Conservation (phyloP, 108 stramenopile species). For the Nitzschia sp. region DNA sequence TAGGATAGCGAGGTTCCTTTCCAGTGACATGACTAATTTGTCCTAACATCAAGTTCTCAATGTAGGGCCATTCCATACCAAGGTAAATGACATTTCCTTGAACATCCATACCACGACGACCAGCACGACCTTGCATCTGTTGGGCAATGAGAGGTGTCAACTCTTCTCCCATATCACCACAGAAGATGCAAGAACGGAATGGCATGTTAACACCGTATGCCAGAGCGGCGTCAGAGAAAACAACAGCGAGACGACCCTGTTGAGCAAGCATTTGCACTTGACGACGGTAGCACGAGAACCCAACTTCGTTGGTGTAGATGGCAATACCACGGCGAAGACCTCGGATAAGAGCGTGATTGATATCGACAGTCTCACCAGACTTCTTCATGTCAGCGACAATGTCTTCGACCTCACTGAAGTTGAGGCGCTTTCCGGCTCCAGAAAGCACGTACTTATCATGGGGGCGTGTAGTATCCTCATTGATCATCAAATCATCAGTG, state of each 20-base stretch:
- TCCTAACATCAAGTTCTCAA: slow-evolving; percentile 98
- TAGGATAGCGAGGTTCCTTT: slow-evolving; percentile 93
- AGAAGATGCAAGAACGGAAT: slow-evolving; percentile 97
- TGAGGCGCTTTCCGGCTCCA: slow-evolving; percentile 86
- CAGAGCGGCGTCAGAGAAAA: slow-evolving; percentile 96
- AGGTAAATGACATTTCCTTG: slow-evolving; percentile 98
- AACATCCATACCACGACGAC: slow-evolving; percentile 98
- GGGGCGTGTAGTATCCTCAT: slow-evolving; percentile 93
- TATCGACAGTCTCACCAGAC: slow-evolving; percentile 83
- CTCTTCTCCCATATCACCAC: slow-evolving; percentile 91
- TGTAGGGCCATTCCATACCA: slow-evolving; percentile 94
- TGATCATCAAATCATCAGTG: slow-evolving; percentile 75
- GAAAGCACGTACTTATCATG: slow-evolving; percentile 96
- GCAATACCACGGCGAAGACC: slow-evolving; percentile 97
- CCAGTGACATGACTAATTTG: slow-evolving; percentile 94
- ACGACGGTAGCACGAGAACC: slow-evolving; percentile 95
- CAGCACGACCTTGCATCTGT: slow-evolving; percentile 99
- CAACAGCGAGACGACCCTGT: slow-evolving; percentile 97
- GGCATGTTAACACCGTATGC: slow-evolving; percentile 99
- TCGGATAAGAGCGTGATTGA: slow-evolving; percentile 94
- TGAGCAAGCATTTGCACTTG: slow-evolving; percentile 97
- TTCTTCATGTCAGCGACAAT: slow-evolving; percentile 94
- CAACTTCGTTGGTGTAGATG: slow-evolving; percentile 98
- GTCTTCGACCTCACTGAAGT: slow-evolving; percentile 91
- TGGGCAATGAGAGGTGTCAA: slow-evolving; percentile 95